These are phyloP conservation scores for Kwoniella dendrophila DNA, from an alignment of 768 basidiomycete species.

Conservation along the genomic window DNA sequence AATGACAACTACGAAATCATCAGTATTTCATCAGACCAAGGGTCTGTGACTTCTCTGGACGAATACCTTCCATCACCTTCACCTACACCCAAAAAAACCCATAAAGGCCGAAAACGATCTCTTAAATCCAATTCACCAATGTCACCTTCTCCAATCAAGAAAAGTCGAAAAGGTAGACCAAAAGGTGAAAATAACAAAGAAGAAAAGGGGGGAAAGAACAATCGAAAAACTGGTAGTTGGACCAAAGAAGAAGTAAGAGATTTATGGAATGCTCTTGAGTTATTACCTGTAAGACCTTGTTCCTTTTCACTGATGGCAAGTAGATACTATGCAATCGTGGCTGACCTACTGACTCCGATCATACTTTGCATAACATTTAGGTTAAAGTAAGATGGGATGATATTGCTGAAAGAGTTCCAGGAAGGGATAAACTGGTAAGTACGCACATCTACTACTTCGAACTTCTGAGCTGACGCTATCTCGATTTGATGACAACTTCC, in stretches of 20 bases:
- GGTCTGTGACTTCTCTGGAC: no score
- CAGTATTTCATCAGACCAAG: no score
- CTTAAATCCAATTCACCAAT: background rate
- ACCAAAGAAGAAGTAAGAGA: slow-evolving; percentile 28
- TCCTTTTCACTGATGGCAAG: no score
- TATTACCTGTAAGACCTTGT: slow-evolving; percentile 33
- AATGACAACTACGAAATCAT: no score
- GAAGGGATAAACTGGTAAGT: slow-evolving; percentile 35
- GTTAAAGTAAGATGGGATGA: slow-evolving; percentile 30
- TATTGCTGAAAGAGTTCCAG: slow-evolving; percentile 26
- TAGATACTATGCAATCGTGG: no score
- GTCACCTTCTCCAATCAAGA: background rate
- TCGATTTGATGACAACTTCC: background rate
- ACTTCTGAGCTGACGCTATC: slow-evolving; percentile 9
- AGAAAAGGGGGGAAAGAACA: no score
- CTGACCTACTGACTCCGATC: no score
- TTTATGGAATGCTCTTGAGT: slow-evolving; percentile 31
- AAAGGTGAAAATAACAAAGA: background rate
- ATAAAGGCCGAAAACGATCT: background rate
- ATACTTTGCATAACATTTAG: background rate
- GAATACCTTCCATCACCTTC: slow-evolving; percentile 15
- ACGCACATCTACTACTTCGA: background rate
- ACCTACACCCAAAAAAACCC: slow-evolving; percentile 3
- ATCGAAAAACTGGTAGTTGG: slow-evolving; percentile 26
- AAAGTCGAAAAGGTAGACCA: slow-evolving; percentile 15